Base-by-base conservation (phyloP, 2,329 filamentous ascomycete genomes). In the Claviceps paspali region DNA sequence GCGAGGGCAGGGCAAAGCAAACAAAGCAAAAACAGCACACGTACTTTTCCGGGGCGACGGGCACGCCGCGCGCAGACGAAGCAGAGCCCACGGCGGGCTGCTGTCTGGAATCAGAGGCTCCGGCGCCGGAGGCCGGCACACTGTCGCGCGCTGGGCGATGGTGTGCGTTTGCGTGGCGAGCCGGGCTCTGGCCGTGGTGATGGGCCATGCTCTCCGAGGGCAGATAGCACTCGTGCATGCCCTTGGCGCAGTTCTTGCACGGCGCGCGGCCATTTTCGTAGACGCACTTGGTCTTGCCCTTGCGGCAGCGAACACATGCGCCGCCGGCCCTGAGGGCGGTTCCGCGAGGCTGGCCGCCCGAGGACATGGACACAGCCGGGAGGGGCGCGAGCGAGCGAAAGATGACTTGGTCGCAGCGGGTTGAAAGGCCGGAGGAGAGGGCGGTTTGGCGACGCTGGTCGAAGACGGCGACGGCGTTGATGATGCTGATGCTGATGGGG, bases 261-360 rank as follows among this genome's bases (percentile, higher is more conserved):
- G 71, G 71, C n/a, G 70, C 67, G 51, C 69, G 63, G 36, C 70
- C 70, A 47, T 72, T 74, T 44, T 75, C 71, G 57, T 76, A 76
- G 48, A 75, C 70, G 44, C 71, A 76, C 49, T 74, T 75, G 36
- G 71, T 76, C 56, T 76, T 76, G 57, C 71, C 71, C 52, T 75
- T 76, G 53, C 71, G 69, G 55, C 71, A 76, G 55, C 71, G 69
- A 46, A 75, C 71, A 46, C 71, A 76, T 48, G 71, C 71, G 48
- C 70, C 70, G 51, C 70, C 70, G 53, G 70, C 70, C 51, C 70
- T 64, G 38, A 74, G 67, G 54, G 70, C 71, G 45, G 70, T 75
- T 48, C 67, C 67, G 56, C 70, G 67, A 50, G 69, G 64, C 45
- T 67, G 54, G 48, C 52, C 55, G 48, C 52, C 61, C 39, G 65